A percentile compares a stretch with the other conserved stretches of the same genome.
Evolutionary conservation across 2,329 filamentous ascomycete species (phyloP).

Genomic region (Macrophomina tecta): DNA sequence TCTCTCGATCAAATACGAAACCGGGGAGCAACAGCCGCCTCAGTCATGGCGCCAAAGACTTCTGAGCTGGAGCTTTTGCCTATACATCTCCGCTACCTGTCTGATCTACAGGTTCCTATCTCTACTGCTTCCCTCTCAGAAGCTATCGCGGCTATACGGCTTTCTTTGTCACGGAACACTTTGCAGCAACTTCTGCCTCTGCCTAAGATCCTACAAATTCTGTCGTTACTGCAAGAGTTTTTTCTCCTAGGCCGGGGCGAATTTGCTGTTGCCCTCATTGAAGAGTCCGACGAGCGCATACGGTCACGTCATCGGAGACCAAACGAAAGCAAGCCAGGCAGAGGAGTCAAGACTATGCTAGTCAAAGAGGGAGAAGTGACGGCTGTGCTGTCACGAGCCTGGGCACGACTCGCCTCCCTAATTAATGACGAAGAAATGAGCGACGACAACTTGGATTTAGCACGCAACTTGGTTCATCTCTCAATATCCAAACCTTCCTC

Average conservation of each 20-base stretch:
- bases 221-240: conserved; percentile 82
- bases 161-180: conserved; percentile 82
- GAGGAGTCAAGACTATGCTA: conserved; percentile 60
- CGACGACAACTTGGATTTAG: conserved; percentile 80
- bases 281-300: conserved; percentile 81
- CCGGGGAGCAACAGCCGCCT: conserved; percentile 30
- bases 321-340: conserved; percentile 49
- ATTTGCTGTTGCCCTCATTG: conserved; percentile 85
- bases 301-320: conserved; percentile 68
- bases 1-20: conserved; percentile 81
- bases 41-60: conserved; percentile 34
- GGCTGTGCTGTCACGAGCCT: conserved; percentile 76
- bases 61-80: conserved; percentile 66
- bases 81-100: conserved; percentile 72
- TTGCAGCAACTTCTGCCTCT: conserved; percentile 83
- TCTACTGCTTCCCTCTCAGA: conserved; percentile 71
- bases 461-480: conserved; percentile 76
- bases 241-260: conserved; percentile 87
- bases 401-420: conserved; percentile 78
- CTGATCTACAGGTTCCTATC: conserved; percentile 75
- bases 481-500: conserved; percentile 60
- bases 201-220: conserved; percentile 74
- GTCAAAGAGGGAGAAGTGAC: conserved; percentile 89
- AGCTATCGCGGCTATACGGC: conserved; percentile 75
- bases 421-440: conserved; percentile 76